Evolutionary conservation across 2,329 filamentous ascomycete species (phyloP).

Genomic region (Xenoacremonium recifei): DNA sequence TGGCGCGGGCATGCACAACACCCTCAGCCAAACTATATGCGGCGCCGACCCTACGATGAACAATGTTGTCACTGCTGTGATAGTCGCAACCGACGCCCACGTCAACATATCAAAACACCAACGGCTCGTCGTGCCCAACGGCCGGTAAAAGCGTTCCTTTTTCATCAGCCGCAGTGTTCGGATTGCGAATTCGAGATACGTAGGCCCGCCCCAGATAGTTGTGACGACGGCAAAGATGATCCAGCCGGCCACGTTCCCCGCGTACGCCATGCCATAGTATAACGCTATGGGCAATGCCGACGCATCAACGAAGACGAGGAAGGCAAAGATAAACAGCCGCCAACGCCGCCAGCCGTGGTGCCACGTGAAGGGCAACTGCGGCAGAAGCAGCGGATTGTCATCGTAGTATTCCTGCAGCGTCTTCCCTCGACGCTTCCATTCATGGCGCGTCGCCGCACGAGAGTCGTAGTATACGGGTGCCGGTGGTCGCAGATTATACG

Average conservation of each 20-base stretch:
- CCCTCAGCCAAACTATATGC: constrained; percentile 46
- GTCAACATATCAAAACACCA: constrained; percentile 52
- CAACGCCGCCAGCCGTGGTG: constrained; percentile 38
- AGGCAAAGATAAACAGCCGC: constrained; percentile 46
- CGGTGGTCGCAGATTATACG: constrained; percentile 31
- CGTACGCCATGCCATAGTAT: constrained; percentile 50
- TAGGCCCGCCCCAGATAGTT: constrained; percentile 54
- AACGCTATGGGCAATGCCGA: constrained; percentile 47
- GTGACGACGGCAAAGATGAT: constrained; percentile 53
- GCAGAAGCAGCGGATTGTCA: constrained; percentile 36
- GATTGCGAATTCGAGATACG: constrained; percentile 51
- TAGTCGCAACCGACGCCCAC: constrained; percentile 44
- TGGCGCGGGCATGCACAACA: constrained; percentile 51
- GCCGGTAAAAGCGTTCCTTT: constrained; percentile 48
- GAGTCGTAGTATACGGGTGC: constrained; percentile 41
- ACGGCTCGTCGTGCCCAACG: constrained; percentile 42
- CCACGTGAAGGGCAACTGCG: constrained; percentile 41
- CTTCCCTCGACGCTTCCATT: constrained; percentile 34
- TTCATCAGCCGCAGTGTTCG: constrained; percentile 48
- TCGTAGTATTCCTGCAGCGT: constrained; percentile 40
- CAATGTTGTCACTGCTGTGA: constrained; percentile 48
- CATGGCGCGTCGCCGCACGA: constrained; percentile 33
- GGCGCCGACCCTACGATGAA: constrained; percentile 52
- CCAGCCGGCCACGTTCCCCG: constrained; percentile 36
- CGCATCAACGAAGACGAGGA: constrained; percentile 46